Evolutionary conservation across 306 rosid genomes (phyloP), one percentile per base, ranked within the genome.

Genomic region (Ormosia emarginata): DNA sequence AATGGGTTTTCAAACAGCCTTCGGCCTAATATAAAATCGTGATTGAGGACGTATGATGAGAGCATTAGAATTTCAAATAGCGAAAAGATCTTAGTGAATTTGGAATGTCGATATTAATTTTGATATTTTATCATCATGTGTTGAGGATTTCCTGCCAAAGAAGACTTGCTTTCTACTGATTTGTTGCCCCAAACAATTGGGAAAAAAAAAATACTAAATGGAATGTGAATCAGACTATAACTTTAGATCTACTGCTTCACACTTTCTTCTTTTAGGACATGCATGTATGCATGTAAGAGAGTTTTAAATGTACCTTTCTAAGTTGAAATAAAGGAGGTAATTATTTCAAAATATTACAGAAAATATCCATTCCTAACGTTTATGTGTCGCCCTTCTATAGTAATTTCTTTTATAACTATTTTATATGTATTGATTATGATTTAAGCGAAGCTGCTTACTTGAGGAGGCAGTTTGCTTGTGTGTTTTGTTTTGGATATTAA

Each of bases 91-190:
- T 74, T 74, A 50, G 43, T 49, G 29, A 63, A 59, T 55, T 41
- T 32, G 55, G 59, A 56, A 17, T 49, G 44, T 50, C 57, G 7
- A 52, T 71, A 33, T 40, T 64, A 39, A 55, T 37, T 67, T 74
- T 61, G 74, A 68, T 47, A 44, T 52, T 53, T 77, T 71, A 55
- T 74, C 44, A 13, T 8, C 71, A 57, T 65, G 70, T 79, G 36
- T 64, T 56, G 43, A 44, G 71, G 70, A 18, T 40, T 73, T 58
- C 80, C 24, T 43, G 71, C 36, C 69, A 33, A 37, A 58, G 64
- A 46, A 47, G 7, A 49, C 24, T 57, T 74, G 63, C 7, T 61
- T 71, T 71, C 3, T 55, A 18, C 34, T 64, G 64, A 34, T 61
- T 17, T 17, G 14, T 53, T 40, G 62, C 66, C 3, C 32, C 46